These are phyloP conservation scores for Albifimbria verrucaria DNA, from an alignment of 2,329 filamentous ascomycete species.

Conservation along the genomic window DNA sequence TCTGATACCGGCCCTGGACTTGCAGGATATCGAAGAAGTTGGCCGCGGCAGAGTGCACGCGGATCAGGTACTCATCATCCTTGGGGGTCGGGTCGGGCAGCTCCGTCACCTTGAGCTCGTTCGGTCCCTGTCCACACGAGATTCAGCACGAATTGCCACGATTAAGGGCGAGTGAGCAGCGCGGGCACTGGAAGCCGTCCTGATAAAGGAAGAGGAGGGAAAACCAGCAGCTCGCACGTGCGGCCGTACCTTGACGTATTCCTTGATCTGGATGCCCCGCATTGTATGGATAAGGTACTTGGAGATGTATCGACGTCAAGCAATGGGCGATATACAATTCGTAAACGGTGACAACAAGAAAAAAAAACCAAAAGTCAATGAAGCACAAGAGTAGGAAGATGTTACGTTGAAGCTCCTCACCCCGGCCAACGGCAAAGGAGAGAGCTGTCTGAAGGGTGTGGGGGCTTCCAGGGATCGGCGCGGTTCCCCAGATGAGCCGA, in stretches of 20 bases:
- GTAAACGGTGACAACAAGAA: neutral
- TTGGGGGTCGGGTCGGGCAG: slow-evolving; percentile 72
- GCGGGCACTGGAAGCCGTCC: neutral
- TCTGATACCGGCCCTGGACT: slow-evolving; percentile 92
- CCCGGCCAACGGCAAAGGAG: neutral
- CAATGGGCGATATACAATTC: neutral
- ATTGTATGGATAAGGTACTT: slow-evolving; percentile 43
- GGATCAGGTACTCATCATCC: slow-evolving; percentile 77
- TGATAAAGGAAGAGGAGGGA: neutral
- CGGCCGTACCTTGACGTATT: slow-evolving; percentile 72
- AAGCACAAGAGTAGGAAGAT: slow-evolving; percentile 1
- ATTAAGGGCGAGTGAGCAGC: neutral
- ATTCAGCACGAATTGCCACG: no score
- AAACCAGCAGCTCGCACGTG: neutral
- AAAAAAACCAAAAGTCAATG: slow-evolving; percentile 1
- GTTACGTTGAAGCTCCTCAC: neutral
- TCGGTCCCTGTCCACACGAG: no score
- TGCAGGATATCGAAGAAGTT: slow-evolving; percentile 99
- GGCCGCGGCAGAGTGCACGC: slow-evolving; percentile 80
- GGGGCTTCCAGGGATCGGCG: slow-evolving; percentile 13
- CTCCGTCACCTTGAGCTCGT: slow-evolving; percentile 71
- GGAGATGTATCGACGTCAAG: neutral
- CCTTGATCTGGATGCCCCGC: slow-evolving; percentile 69
- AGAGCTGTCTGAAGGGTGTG: no score
- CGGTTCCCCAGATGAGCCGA: slow-evolving; percentile 18